Evolutionary conservation across 1,284 basidiomycete species (phyloP).

Genomic region (Phlebopus sp.): DNA sequence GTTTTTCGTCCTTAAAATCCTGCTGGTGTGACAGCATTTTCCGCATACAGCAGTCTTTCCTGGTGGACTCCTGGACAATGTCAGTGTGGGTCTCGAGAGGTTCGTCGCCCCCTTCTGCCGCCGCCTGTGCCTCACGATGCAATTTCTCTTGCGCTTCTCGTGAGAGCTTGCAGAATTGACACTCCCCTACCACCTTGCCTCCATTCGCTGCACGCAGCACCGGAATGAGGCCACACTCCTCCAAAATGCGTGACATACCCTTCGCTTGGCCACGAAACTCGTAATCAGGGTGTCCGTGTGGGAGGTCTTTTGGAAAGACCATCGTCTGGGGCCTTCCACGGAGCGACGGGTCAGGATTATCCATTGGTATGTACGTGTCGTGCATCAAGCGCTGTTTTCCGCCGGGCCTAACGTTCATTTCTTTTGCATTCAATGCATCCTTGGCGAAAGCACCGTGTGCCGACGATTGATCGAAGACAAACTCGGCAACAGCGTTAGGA

Average conservation of each 20-base stretch:
- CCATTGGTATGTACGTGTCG: no score
- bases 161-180: slow-evolving; percentile 4
- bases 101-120: not conserved
- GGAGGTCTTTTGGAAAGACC: no score
- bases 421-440: slow-evolving; percentile 10
- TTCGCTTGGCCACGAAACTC: slow-evolving; percentile 30
- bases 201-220: not conserved
- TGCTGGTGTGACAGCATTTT: slow-evolving; percentile 7
- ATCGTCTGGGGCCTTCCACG: no score
- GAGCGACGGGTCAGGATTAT: no score
- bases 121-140: not conserved
- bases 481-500: slow-evolving; percentile 4
- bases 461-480: slow-evolving; percentile 11
- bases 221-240: slow-evolving; percentile 21
- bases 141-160: not conserved
- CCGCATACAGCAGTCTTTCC: slow-evolving; percentile 5
- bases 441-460: no score
- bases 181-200: slow-evolving; percentile 5
- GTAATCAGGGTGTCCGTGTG: no score
- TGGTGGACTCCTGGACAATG: not conserved
- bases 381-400: slow-evolving; percentile 2
- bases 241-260: slow-evolving; percentile 35
- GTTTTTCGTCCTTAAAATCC: slow-evolving; percentile 8
- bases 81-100: not conserved
- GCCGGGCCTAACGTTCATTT: slow-evolving; percentile 9